Evolutionary conservation across 208 protist genomes (phyloP).

Genomic region (Porcisia deanei): DNA sequence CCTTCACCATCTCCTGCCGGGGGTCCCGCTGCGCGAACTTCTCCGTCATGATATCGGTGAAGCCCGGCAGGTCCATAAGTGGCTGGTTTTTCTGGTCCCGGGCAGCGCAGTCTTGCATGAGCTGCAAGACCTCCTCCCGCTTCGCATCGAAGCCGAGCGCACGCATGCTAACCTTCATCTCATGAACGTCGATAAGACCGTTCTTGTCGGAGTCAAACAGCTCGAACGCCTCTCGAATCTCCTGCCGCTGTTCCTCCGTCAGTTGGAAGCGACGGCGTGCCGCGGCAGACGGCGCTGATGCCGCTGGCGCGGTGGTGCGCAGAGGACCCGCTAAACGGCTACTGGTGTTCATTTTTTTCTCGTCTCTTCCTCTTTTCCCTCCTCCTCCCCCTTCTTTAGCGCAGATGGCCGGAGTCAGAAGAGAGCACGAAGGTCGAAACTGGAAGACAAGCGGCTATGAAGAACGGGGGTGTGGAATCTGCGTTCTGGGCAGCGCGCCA

Average conservation of each 20-base stretch:
- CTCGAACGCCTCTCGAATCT: slow-evolving; percentile 99
- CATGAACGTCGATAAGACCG: slow-evolving; percentile 97
- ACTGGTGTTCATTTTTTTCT: slow-evolving; percentile 22
- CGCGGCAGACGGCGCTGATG: slow-evolving; percentile 29
- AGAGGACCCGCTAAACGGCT: slow-evolving; percentile 39
- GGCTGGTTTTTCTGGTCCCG: slow-evolving; percentile 82
- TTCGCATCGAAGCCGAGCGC: slow-evolving; percentile 99
- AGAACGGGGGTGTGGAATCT: too few species aligned
- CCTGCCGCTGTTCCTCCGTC: slow-evolving; percentile 98
- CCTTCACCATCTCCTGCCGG: slow-evolving; percentile 95
- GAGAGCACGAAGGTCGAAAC: too few species aligned
- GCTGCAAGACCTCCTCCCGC: slow-evolving; percentile 92
- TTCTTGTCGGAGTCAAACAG: slow-evolving; percentile 98
- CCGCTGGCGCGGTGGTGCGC: slow-evolving; percentile 43
- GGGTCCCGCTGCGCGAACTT: slow-evolving; percentile 94
- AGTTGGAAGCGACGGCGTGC: slow-evolving; percentile 93
- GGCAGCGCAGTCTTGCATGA: slow-evolving; percentile 88
- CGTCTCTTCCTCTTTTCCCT: neutral
- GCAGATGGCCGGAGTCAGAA: too few species aligned
- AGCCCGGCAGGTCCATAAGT: slow-evolving; percentile 91
- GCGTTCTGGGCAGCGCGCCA: too few species aligned
- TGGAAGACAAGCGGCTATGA: too few species aligned
- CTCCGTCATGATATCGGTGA: slow-evolving; percentile 93
- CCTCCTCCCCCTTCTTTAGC: too few species aligned
- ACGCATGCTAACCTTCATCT: slow-evolving; percentile 99